phyloP scores from a whole-genome alignment of 176 grass and related monocot genomes.

The Carex myosuroides region DNA sequence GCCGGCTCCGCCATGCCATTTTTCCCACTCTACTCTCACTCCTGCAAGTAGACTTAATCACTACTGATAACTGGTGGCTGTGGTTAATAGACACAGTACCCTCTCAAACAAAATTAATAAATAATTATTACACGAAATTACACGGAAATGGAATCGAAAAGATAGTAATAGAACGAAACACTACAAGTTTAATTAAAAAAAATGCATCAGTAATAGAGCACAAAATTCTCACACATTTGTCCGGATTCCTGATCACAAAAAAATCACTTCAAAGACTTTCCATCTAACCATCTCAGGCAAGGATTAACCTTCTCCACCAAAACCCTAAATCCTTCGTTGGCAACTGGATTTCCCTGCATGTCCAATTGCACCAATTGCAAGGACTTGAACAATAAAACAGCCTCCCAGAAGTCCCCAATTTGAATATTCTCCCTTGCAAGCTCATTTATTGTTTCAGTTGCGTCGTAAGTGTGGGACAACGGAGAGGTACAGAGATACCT shows the following conservation, averaged over 20 bases:
- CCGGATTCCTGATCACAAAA: background rate
- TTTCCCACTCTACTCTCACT: too few relatives aligned
- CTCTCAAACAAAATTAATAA: background rate
- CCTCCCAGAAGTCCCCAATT: slow-evolving; percentile 52
- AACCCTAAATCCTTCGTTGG: slow-evolving; percentile 35
- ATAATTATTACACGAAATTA: background rate
- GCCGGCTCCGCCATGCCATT: too few relatives aligned
- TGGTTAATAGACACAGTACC: background rate
- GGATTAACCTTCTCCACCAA: slow-evolving; percentile 38
- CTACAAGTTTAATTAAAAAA: background rate
- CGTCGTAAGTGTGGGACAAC: slow-evolving; percentile 54
- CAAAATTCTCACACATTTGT: background rate
- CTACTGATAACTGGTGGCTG: background rate
- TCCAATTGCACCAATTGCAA: slow-evolving; percentile 47
- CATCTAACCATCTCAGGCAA: slow-evolving; percentile 61
- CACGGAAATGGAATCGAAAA: background rate
- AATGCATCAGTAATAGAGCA: background rate
- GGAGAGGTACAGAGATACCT: slow-evolving; percentile 70
- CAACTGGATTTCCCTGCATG: slow-evolving; percentile 58
- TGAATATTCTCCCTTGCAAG: slow-evolving; percentile 30
- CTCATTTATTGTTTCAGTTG: slow-evolving; percentile 40
- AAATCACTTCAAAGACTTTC: slow-evolving; percentile 16
- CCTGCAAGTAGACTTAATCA: background rate
- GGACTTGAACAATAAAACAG: slow-evolving; percentile 49
- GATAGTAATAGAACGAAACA: background rate